Percentiles rank a stretch among this genome's conserved stretches.
Evolutionary conservation across 2,329 filamentous ascomycete genomes (phyloP).

Genomic region (Claviceps maximensis): DNA sequence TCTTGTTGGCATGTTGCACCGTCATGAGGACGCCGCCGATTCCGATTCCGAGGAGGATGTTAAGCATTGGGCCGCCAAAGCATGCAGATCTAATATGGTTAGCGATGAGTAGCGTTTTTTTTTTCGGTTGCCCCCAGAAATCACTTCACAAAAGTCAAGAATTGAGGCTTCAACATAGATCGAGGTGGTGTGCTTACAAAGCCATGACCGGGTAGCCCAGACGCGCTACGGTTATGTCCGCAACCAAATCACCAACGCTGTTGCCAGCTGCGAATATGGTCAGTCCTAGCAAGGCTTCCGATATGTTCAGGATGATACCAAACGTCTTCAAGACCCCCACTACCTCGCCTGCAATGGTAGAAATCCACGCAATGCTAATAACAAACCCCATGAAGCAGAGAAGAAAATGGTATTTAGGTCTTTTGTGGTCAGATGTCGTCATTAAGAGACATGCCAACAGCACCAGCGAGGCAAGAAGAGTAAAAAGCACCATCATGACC

Average conservation of each 20-base stretch:
- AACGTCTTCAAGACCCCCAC: conserved; percentile 89
- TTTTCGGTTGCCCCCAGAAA: no score
- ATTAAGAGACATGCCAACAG: conserved; percentile 53
- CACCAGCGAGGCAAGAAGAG: conserved; percentile 55
- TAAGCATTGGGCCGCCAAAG: conserved; percentile 97
- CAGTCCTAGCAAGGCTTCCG: conserved; percentile 84
- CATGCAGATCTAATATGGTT: conserved; percentile 54
- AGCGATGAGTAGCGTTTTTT: not conserved
- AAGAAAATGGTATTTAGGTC: conserved; percentile 61
- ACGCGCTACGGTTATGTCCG: conserved; percentile 84
- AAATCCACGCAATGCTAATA: conserved; percentile 92
- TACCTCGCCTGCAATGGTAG: conserved; percentile 87
- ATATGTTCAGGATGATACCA: conserved; percentile 84
- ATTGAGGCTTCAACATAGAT: no score
- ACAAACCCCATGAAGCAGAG: conserved; percentile 83
- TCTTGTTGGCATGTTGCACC: conserved; percentile 51
- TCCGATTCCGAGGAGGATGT: conserved; percentile 91
- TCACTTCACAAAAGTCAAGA: no score
- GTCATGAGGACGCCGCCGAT: conserved; percentile 83
- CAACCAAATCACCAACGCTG: conserved; percentile 84
- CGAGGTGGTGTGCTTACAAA: no score
- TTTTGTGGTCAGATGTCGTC: conserved; percentile 52
- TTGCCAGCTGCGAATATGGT: conserved; percentile 97
- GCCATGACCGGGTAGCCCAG: conserved; percentile 97
- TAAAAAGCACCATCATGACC: conserved; percentile 43